Evolutionary conservation across 331 rosid species (phyloP), one percentile per base, ranked within the genome.

Genomic region (Prunus yedoensis): DNA sequence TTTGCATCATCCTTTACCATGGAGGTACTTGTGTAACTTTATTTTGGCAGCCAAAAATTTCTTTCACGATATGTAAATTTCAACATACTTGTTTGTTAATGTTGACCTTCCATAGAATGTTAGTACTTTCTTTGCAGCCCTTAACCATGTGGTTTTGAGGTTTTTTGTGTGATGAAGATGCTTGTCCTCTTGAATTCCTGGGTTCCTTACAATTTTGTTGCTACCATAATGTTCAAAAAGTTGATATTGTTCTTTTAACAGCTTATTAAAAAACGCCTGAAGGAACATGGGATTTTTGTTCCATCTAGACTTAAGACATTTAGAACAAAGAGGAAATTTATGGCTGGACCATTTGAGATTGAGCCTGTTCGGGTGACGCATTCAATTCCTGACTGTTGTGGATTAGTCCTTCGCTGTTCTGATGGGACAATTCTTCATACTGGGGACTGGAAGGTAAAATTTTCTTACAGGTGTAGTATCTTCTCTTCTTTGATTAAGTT

Each of bases 301-400:
- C 77, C 91, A 21, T 94, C 97, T 54, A 84, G 97, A 84, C 99
- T 94, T 60, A 90, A 82, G 83, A 59, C 82, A 15, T 94, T 94
- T 75, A 85, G 83, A 85, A 88, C 89, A 25, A 89, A 75, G 87
- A 90, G 73, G 85, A 94, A 83, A 84, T 94, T 94, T 84, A 63
- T 78, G 61, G 99, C 99, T 16, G 99, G 99, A 20, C 99, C 99
- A 73, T 94, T 94, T 88, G 97, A 94, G 77, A 79, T 94, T 75
- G 99, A 94, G 79, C 99, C 99, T 68, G 75, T 92, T 68, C 83
- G 91, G 76, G 99, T 94, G 74, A 94, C 96, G 71, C 99, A 94
- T 87, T 94, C 99, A 63, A 94, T 94, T 82, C 99, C 99, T 18
- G 99, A 94, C 89, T 94, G 99, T 57, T 92, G 99, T 69, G 97